A percentile compares a stretch with the other conserved stretches of the same genome.
Evolutionary conservation across 192 early-diverging fungal species (phyloP).

Genomic region (Coemansia sp.): DNA sequence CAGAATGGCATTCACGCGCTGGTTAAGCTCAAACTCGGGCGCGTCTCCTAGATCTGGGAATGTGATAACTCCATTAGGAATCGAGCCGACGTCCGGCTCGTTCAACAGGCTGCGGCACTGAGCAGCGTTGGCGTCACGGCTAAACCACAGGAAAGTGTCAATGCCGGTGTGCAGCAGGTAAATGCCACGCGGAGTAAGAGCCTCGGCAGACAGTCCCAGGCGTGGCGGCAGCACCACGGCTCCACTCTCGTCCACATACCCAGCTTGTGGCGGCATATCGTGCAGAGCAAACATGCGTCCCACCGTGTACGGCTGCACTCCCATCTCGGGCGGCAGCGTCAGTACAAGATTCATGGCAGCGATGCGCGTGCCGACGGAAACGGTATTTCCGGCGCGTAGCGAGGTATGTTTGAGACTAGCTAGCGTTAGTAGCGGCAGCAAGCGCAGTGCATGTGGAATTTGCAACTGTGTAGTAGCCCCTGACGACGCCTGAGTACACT

Average conservation of each 20-base stretch:
- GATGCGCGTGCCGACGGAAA: constrained; percentile 78
- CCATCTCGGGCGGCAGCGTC: constrained; percentile 77
- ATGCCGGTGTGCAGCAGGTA: constrained; percentile 82
- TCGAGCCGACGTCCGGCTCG: constrained; percentile 28
- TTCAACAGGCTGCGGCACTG: constrained; percentile 71
- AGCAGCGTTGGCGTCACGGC: constrained; percentile 73
- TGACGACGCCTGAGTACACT: constrained; percentile 65
- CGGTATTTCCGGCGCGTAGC: constrained; percentile 62
- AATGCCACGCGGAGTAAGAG: constrained; percentile 79
- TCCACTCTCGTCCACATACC: constrained; percentile 45
- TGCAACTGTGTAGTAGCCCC: constrained; percentile 80
- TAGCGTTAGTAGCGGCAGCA: constrained; percentile 80
- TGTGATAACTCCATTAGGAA: constrained; percentile 59
- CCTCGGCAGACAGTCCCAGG: constrained; percentile 81
- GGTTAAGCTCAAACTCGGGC: constrained; percentile 70
- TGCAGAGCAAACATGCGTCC: constrained; percentile 85
- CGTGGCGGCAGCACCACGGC: constrained; percentile 73
- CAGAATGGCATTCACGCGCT: constrained; percentile 73
- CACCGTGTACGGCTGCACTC: constrained; percentile 65
- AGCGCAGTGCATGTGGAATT: constrained; percentile 78
- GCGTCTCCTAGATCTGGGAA: constrained; percentile 79
- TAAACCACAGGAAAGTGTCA: constrained; percentile 89
- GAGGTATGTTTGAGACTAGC: constrained; percentile 78
- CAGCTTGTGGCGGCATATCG: constrained; percentile 66
- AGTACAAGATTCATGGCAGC: constrained; percentile 76